Conservation (phyloP, 176 grass and related monocot genomes). For the Typha latifolia region DNA sequence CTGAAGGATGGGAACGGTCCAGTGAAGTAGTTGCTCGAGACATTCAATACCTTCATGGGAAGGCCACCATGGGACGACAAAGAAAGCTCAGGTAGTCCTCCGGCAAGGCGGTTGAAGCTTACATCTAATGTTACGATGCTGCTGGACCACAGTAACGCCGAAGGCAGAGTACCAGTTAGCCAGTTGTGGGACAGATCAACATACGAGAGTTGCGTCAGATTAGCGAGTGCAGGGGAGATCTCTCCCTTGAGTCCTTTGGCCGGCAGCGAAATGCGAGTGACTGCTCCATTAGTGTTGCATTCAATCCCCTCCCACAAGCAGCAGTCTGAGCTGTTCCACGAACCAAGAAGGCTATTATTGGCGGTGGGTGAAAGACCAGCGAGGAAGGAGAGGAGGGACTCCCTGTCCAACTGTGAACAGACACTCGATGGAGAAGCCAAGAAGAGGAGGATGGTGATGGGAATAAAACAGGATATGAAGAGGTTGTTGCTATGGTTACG, state of each 20-base stretch:
- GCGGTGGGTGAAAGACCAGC: slow-evolving; percentile 6
- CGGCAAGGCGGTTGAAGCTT: slow-evolving; percentile 37
- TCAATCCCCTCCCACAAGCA: slow-evolving; percentile 38
- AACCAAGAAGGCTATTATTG: not conserved
- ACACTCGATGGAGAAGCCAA: slow-evolving; percentile 8
- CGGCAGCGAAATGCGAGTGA: slow-evolving; percentile 24
- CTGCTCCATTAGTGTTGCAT: slow-evolving; percentile 6
- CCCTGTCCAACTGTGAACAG: slow-evolving; percentile 28
- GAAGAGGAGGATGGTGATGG: slow-evolving; percentile 19
- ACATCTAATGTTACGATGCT: slow-evolving; percentile 28
- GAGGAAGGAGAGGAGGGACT: slow-evolving; percentile 31
- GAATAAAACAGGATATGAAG: not conserved
- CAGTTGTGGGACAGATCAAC: slow-evolving; percentile 40
- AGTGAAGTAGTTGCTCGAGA: slow-evolving; percentile 33
- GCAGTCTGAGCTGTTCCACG: slow-evolving; percentile 31
- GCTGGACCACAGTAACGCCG: slow-evolving; percentile 17
- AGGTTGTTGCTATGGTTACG: too few relatives aligned
- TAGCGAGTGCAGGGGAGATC: slow-evolving; percentile 34
- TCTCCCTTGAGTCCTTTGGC: slow-evolving; percentile 24
- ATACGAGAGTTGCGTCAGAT: slow-evolving; percentile 23
- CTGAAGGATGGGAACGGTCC: slow-evolving; percentile 17
- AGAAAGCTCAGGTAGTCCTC: slow-evolving; percentile 12
- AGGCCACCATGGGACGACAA: slow-evolving; percentile 1
- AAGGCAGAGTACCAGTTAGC: slow-evolving; percentile 11
- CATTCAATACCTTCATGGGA: slow-evolving; percentile 35